Evolutionary conservation across 176 grass and related monocot genomes (phyloP).

Genomic region (Pontederia paniculata): DNA sequence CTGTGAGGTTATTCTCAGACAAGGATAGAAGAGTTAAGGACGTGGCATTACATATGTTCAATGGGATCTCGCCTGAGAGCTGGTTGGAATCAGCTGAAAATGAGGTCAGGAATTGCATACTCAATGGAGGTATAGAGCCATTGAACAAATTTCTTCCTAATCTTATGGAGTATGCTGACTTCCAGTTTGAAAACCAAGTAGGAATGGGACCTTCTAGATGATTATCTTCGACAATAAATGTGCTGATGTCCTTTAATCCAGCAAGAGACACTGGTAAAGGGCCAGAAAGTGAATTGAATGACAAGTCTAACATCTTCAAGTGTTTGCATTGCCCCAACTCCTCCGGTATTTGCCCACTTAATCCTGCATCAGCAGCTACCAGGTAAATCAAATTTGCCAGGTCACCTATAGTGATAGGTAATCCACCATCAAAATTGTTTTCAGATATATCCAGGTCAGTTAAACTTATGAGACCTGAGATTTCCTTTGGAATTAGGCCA

Average conservation of each 20-base stretch:
- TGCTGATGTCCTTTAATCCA: constrained; percentile 31
- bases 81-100: constrained; percentile 81
- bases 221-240: constrained; percentile 63
- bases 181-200: constrained; percentile 69
- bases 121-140: constrained; percentile 52
- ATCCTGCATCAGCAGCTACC: constrained; percentile 49
- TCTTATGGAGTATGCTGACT: constrained; percentile 33
- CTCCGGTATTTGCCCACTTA: constrained; percentile 54
- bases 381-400: constrained; percentile 47
- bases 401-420: constrained; percentile 48
- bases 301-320: constrained; percentile 48
- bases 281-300: constrained; percentile 53
- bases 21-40: constrained; percentile 50
- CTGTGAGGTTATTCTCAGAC: constrained; percentile 60
- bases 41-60: constrained; percentile 43
- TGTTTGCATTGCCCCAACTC: constrained; percentile 66
- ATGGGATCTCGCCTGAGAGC: constrained; percentile 60
- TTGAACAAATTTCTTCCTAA: constrained; percentile 56
- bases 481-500: constrained; percentile 47
- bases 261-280: constrained; percentile 56
- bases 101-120: constrained; percentile 38
- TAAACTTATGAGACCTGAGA: constrained; percentile 54
- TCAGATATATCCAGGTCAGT: constrained; percentile 78
- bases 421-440: constrained; percentile 56
- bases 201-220: constrained; percentile 60